Conservation (phyloP, 257 asterid genomes). For the Solanum megistacrolobum region DNA sequence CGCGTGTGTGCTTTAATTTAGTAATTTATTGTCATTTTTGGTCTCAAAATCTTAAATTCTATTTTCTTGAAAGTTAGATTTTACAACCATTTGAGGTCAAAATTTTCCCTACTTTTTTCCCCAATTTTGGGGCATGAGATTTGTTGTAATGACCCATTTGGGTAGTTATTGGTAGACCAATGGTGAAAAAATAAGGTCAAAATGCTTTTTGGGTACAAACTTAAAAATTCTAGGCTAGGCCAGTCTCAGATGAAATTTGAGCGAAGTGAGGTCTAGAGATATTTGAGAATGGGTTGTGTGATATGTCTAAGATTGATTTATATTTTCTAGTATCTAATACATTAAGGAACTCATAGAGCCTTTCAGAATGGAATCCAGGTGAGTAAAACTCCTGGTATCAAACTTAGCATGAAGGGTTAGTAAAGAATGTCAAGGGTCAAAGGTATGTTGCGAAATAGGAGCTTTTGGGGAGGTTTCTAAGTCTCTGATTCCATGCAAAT, state of each 20-base stretch:
- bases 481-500: background rate
- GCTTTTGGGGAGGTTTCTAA: background rate
- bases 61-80: no score
- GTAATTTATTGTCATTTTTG: no score
- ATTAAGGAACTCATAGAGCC: background rate
- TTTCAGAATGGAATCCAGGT: background rate
- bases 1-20: no score
- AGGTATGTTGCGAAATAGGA: background rate
- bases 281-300: background rate
- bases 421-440: no score
- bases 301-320: background rate
- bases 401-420: background rate
- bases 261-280: background rate
- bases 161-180: background rate
- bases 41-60: no score
- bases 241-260: no score
- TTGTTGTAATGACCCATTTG: no score
- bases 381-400: background rate
- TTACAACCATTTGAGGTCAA: no score
- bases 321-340: no score
- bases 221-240: background rate
- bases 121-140: no score
- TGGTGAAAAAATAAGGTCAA: background rate
- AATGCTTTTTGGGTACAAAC: background rate
- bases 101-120: no score